Percentiles rank a stretch among this genome's conserved stretches.
Evolutionary conservation across 768 basidiomycete genomes (phyloP).

Genomic region (Tricholomella constricta): DNA sequence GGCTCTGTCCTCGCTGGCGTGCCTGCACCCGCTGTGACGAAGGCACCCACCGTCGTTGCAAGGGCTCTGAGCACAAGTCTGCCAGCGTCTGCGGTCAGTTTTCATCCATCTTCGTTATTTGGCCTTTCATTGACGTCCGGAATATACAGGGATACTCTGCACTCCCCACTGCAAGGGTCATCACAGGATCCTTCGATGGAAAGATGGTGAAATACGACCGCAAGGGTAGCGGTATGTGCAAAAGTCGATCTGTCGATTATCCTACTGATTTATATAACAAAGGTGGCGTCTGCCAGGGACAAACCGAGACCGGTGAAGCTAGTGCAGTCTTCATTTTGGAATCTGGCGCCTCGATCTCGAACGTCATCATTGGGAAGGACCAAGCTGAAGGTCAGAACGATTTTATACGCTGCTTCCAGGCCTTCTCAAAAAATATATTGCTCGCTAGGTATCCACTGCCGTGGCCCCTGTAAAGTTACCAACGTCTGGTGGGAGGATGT

Average conservation of each 20-base stretch:
- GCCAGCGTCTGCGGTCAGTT: slow-evolving; percentile 28
- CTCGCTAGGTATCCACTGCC: slow-evolving; percentile 27
- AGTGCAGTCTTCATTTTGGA: slow-evolving; percentile 31
- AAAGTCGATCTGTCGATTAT: background rate
- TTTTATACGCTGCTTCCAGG: background rate
- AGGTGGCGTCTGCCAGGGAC: slow-evolving; percentile 30
- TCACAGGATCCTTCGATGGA: slow-evolving; percentile 29
- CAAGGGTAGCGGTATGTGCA: slow-evolving; percentile 28
- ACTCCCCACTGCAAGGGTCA: slow-evolving; percentile 30
- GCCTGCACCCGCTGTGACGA: slow-evolving; percentile 10
- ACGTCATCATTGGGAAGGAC: slow-evolving; percentile 29
- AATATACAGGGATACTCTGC: slow-evolving; percentile 25
- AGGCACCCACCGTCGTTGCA: slow-evolving; percentile 12
- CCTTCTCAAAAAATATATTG: too few relatives aligned
- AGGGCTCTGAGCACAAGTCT: slow-evolving; percentile 24
- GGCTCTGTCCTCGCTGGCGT: slow-evolving; percentile 15
- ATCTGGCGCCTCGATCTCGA: slow-evolving; percentile 29
- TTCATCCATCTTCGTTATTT: background rate
- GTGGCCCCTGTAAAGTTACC: slow-evolving; percentile 29
- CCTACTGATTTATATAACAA: background rate
- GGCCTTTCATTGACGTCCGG: background rate
- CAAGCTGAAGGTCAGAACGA: slow-evolving; percentile 26
- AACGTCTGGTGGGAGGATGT: slow-evolving; percentile 35
- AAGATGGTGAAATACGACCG: slow-evolving; percentile 30
- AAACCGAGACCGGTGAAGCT: slow-evolving; percentile 28